These are phyloP conservation scores for Mycena venus DNA, from an alignment of 768 basidiomycete species.

Conservation along the genomic window DNA sequence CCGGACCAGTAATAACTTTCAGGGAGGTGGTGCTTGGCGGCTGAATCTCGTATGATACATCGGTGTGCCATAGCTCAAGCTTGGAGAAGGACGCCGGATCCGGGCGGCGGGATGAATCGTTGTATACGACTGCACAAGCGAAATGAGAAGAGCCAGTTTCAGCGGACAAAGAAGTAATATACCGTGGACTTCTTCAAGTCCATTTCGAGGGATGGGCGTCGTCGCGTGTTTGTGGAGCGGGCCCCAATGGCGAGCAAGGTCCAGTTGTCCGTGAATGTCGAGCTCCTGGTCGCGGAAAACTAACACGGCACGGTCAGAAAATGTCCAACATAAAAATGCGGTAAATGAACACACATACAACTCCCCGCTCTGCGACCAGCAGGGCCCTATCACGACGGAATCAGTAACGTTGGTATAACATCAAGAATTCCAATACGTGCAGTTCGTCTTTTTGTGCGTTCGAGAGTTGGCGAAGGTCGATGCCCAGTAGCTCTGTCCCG, in stretches of 20 bases:
- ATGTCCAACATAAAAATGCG: neutral
- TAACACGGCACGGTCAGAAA: slow-evolving; percentile 37
- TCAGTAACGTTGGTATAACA: neutral
- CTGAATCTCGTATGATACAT: slow-evolving; percentile 86
- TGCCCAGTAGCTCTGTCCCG: slow-evolving; percentile 80
- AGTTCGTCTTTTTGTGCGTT: slow-evolving; percentile 83
- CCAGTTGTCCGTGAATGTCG: slow-evolving; percentile 75
- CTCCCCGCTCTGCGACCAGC: slow-evolving; percentile 81
- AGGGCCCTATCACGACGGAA: slow-evolving; percentile 62
- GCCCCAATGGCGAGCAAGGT: slow-evolving; percentile 79
- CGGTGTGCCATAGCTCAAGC: slow-evolving; percentile 86
- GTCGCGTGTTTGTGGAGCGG: slow-evolving; percentile 88
- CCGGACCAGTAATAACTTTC: slow-evolving; percentile 78
- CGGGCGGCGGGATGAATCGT: slow-evolving; percentile 72
- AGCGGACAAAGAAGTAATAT: slow-evolving; percentile 16
- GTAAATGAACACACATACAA: slow-evolving; percentile 74
- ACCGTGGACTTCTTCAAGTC: slow-evolving; percentile 85
- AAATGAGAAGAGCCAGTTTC: slow-evolving; percentile 1
- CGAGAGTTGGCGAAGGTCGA: slow-evolving; percentile 80
- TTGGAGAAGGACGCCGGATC: slow-evolving; percentile 77
- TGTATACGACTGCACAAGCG: slow-evolving; percentile 71
- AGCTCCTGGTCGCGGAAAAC: slow-evolving; percentile 85
- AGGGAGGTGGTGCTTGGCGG: slow-evolving; percentile 87
- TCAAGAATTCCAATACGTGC: slow-evolving; percentile 52
- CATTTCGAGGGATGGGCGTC: slow-evolving; percentile 80